Percentiles rank a stretch among this genome's conserved stretches.
These are phyloP conservation scores for Excoecaria agallocha DNA, from an alignment of 345 rosid species.

Conservation along the genomic window DNA sequence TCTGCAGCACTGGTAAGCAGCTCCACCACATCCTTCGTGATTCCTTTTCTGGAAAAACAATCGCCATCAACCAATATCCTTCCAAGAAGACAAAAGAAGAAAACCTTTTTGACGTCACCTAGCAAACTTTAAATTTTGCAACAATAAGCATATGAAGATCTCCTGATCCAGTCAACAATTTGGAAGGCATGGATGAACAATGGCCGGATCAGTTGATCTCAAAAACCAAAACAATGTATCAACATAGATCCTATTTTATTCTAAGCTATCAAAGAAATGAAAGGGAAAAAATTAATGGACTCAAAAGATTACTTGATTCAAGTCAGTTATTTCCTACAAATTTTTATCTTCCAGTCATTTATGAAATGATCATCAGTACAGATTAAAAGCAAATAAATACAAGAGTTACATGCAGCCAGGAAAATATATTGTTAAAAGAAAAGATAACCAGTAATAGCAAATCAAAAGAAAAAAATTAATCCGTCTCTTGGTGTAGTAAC, in stretches of 20 bases:
- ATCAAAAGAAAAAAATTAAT: no score
- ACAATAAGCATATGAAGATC: not conserved
- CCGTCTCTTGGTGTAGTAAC: no score
- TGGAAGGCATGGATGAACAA: not conserved
- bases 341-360: not conserved
- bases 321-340: not conserved
- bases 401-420: no score
- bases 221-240: not conserved
- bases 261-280: not conserved
- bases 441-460: no score
- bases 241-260: not conserved
- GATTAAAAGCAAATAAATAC: not conserved
- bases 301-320: not conserved
- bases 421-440: no score
- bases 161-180: not conserved
- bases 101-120: no score
- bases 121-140: not conserved
- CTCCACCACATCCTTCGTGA: constrained; percentile 90
- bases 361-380: not conserved
- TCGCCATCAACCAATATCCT: constrained; percentile 5
- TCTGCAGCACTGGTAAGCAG: constrained; percentile 87
- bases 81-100: not conserved
- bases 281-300: not conserved
- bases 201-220: not conserved
- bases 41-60: constrained; percentile 62